Conservation (phyloP, 2,329 filamentous ascomycete species). For the Diplodia intermedia region DNA sequence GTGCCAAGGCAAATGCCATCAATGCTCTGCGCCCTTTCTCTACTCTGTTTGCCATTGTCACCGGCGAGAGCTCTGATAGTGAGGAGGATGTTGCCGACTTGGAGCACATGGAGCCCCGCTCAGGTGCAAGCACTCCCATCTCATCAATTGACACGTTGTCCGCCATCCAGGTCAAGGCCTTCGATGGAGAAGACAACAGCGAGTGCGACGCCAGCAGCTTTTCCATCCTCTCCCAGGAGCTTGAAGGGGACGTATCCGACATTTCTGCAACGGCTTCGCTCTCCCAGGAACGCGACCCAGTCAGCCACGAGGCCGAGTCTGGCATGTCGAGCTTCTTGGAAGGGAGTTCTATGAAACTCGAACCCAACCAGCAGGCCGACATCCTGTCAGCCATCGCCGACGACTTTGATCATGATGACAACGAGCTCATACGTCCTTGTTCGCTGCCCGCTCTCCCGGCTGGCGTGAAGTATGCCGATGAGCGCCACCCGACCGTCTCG, state of each 20-base stretch:
- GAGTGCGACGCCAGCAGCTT: slow-evolving; percentile 1
- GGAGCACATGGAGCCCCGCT: not conserved
- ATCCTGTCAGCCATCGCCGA: not conserved
- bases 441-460: not conserved
- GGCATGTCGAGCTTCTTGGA: no score
- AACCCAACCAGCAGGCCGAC: not conserved
- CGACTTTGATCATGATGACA: not conserved
- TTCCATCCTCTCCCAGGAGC: not conserved
- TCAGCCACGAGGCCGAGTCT: not conserved
- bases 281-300: not conserved
- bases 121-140: not conserved
- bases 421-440: not conserved
- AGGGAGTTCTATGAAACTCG: not conserved
- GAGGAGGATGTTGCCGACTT: not conserved
- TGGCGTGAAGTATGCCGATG: not conserved
- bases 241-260: not conserved
- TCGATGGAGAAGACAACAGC: not conserved
- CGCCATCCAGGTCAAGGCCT: not conserved
- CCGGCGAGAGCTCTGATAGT: not conserved
- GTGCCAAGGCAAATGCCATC: not conserved
- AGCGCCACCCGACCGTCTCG: not conserved
- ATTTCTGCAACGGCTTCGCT: not conserved
- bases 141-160: no score
- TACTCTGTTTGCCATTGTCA: not conserved
- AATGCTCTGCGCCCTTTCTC: not conserved